A percentile compares a stretch with the other conserved stretches of the same genome.
Conservation (phyloP, 495 filamentous ascomycete genomes). For the Darksidea phi region DNA sequence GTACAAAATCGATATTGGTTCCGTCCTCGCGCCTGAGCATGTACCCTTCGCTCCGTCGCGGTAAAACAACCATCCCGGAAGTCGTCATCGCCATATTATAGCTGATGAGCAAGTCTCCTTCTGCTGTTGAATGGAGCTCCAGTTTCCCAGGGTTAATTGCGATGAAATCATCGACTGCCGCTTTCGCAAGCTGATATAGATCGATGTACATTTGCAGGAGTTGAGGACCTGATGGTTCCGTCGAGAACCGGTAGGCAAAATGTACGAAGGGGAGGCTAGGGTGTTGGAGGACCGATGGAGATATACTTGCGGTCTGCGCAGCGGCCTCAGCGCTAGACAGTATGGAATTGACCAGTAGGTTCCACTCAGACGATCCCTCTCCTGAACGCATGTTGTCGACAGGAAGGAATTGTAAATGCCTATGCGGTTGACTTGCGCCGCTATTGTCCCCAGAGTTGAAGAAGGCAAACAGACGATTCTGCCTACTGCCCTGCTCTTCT, state of each 20-base stretch:
- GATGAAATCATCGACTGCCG: slow-evolving; percentile 40
- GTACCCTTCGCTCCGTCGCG: slow-evolving; percentile 53
- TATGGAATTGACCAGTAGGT: slow-evolving; percentile 51
- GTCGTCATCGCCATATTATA: slow-evolving; percentile 81
- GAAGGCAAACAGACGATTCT: slow-evolving; percentile 64
- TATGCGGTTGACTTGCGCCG: slow-evolving; percentile 77
- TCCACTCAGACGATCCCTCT: slow-evolving; percentile 46
- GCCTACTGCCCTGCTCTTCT: slow-evolving; percentile 19
- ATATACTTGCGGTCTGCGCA: background rate
- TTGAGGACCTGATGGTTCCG: slow-evolving; percentile 43
- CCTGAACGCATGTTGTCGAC: slow-evolving; percentile 64
- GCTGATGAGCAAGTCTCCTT: slow-evolving; percentile 59
- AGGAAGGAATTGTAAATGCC: slow-evolving; percentile 76
- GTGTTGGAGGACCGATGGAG: slow-evolving; percentile 37
- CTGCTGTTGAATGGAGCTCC: slow-evolving; percentile 30
- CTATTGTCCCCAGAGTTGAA: slow-evolving; percentile 78
- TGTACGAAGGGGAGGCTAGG: slow-evolving; percentile 53
- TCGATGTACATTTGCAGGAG: slow-evolving; percentile 51
- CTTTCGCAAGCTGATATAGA: slow-evolving; percentile 57
- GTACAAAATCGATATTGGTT: slow-evolving; percentile 55
- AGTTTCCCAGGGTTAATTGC: slow-evolving; percentile 19
- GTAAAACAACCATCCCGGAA: slow-evolving; percentile 65
- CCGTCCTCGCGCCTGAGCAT: slow-evolving; percentile 44
- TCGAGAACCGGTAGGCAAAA: slow-evolving; percentile 50
- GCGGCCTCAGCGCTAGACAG: background rate